Evolutionary conservation across 805 yeast genomes (phyloP).

Genomic region (Yarrowia osloensis): DNA sequence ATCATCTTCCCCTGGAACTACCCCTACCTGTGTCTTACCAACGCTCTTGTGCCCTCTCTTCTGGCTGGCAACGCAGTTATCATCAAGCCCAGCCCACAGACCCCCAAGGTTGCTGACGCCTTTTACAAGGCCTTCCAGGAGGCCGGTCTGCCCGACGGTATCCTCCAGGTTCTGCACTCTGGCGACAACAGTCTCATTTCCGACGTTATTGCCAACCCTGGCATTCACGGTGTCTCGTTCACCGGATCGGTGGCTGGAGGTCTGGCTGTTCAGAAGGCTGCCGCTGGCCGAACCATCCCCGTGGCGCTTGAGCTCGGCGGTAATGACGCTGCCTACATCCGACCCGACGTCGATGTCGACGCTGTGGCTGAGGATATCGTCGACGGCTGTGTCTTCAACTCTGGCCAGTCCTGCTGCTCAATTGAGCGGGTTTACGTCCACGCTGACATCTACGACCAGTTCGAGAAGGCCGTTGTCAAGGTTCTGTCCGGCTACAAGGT

Average conservation of each 20-base stretch:
- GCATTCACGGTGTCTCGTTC: conserved; percentile 77
- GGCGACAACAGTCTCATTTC: conserved; percentile 69
- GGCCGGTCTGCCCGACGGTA: conserved; percentile 84
- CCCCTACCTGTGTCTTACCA: conserved; percentile 83
- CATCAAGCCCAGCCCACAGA: conserved; percentile 83
- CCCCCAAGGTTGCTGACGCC: conserved; percentile 78
- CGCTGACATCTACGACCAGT: conserved; percentile 66
- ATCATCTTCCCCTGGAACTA: conserved; percentile 93
- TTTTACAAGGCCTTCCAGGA: conserved; percentile 63
- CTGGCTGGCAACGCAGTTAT: conserved; percentile 85
- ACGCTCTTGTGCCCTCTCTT: conserved; percentile 85
- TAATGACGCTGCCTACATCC: conserved; percentile 83
- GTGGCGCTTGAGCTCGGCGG: conserved; percentile 89
- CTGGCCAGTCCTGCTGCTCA: conserved; percentile 93
- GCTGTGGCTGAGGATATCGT: conserved; percentile 67
- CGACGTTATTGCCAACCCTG: conserved; percentile 63
- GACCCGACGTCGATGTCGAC: conserved; percentile 67
- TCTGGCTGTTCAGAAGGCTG: conserved; percentile 62
- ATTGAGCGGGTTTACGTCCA: conserved; percentile 87
- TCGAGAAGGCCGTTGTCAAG: conserved; percentile 58
- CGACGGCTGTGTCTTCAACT: conserved; percentile 78
- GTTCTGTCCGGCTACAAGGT: conserved; percentile 58
- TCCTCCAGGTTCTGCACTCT: conserved; percentile 76
- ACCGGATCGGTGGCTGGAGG: conserved; percentile 90
- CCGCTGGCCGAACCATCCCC: conserved; percentile 75